Evolutionary conservation across 371 early-diverging fungal genomes (phyloP).

Genomic region (Apophysomyces trapeziformis): DNA sequence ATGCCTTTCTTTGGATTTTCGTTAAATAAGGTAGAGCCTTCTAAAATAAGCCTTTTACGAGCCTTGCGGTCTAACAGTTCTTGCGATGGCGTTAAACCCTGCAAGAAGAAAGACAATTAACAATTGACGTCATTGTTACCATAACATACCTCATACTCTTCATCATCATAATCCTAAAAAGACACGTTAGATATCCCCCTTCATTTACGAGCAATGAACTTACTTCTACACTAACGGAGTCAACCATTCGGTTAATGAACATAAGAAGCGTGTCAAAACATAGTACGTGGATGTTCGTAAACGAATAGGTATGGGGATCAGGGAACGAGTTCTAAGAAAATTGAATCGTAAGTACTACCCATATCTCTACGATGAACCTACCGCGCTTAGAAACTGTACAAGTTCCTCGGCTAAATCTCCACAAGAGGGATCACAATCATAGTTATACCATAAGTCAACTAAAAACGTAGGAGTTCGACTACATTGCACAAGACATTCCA

Average conservation of each 20-base stretch:
- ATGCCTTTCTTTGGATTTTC: conserved; percentile 86
- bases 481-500: conserved; percentile 81
- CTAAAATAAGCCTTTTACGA: conserved; percentile 74
- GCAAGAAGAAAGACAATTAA: neutral
- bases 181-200: conserved; percentile 1
- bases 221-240: conserved; percentile 57
- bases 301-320: conserved; percentile 69
- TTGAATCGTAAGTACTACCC: neutral
- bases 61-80: conserved; percentile 44
- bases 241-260: conserved; percentile 80
- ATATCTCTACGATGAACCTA: conserved; percentile 19
- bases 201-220: neutral
- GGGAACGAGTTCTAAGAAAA: conserved; percentile 68
- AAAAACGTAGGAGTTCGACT: conserved; percentile 76
- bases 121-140: neutral
- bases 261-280: conserved; percentile 83
- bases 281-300: conserved; percentile 64
- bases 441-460: conserved; percentile 91
- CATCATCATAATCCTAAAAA: neutral
- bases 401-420: conserved; percentile 89
- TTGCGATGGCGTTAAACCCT: conserved; percentile 36
- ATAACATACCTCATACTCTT: conserved; percentile 11
- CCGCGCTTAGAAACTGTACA: conserved; percentile 72
- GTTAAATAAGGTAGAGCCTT: conserved; percentile 86
- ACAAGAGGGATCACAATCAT: conserved; percentile 84